Percentiles rank a stretch among this genome's conserved stretches.
Evolutionary conservation across 441 rosid genomes (phyloP).

Genomic region (Gossypium schwendimanii): DNA sequence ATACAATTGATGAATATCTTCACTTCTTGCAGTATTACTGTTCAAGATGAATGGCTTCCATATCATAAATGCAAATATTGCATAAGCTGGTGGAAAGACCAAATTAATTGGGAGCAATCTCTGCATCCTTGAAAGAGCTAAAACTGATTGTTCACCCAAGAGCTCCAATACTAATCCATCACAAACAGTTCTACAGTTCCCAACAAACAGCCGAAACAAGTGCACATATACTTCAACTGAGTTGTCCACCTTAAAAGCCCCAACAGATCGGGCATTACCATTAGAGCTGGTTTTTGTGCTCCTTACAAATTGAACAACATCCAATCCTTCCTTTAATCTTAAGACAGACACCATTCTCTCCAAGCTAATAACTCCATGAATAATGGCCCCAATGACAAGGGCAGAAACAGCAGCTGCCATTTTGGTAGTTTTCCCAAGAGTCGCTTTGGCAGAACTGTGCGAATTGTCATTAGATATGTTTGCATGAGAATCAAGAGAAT

Average conservation of each 20-base stretch:
- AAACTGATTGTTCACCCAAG: slow-evolving; percentile 73
- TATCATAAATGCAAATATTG: slow-evolving; percentile 69
- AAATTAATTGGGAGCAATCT: slow-evolving; percentile 73
- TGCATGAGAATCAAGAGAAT: slow-evolving; percentile 51
- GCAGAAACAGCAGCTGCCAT: slow-evolving; percentile 78
- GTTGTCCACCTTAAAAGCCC: slow-evolving; percentile 57
- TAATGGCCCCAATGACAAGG: slow-evolving; percentile 75
- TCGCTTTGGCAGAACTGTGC: slow-evolving; percentile 33
- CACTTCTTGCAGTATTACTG: slow-evolving; percentile 48
- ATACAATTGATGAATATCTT: slow-evolving; percentile 72
- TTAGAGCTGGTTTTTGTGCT: slow-evolving; percentile 67
- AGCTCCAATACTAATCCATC: slow-evolving; percentile 88
- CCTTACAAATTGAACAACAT: slow-evolving; percentile 77
- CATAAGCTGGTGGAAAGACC: slow-evolving; percentile 91
- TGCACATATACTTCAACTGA: slow-evolving; percentile 69
- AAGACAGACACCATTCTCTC: slow-evolving; percentile 87
- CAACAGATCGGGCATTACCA: slow-evolving; percentile 66
- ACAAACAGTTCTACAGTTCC: slow-evolving; percentile 76
- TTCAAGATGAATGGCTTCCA: slow-evolving; percentile 72
- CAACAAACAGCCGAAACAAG: slow-evolving; percentile 92
- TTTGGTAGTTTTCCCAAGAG: slow-evolving; percentile 50
- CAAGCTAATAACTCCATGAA: slow-evolving; percentile 84
- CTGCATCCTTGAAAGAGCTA: slow-evolving; percentile 94
- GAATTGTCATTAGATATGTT: slow-evolving; percentile 42
- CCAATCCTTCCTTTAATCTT: slow-evolving; percentile 78